phyloP scores from a whole-genome alignment of 805 yeast species.

The Torulaspora gathmanii region DNA sequence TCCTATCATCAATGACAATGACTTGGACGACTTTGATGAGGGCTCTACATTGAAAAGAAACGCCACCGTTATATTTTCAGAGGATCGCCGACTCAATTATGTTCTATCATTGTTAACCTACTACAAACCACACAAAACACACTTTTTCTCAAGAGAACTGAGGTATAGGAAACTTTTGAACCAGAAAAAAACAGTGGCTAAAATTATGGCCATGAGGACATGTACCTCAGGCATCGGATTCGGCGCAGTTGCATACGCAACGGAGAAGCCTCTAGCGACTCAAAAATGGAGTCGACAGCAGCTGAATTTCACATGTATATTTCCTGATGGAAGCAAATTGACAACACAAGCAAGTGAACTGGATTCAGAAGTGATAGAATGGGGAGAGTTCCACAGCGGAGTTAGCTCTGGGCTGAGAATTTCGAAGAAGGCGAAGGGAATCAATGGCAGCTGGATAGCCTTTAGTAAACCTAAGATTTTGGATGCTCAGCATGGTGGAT shows the following conservation, averaged over 20 bases:
- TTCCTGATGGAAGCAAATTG: slow-evolving; percentile 66
- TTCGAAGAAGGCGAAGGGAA: slow-evolving; percentile 58
- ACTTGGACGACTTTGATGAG: slow-evolving; percentile 19
- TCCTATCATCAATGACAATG: slow-evolving; percentile 8
- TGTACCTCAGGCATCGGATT: slow-evolving; percentile 43
- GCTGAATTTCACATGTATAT: slow-evolving; percentile 60
- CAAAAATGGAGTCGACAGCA: slow-evolving; percentile 79
- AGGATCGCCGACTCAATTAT: slow-evolving; percentile 76
- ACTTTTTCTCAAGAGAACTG: slow-evolving; percentile 35
- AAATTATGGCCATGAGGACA: slow-evolving; percentile 62
- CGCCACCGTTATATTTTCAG: slow-evolving; percentile 58
- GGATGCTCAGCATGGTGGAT: slow-evolving; percentile 89
- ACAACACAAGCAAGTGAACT: slow-evolving; percentile 52
- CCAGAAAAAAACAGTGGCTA: slow-evolving; percentile 54
- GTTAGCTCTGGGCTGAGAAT: slow-evolving; percentile 80
- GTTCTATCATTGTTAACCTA: slow-evolving; percentile 58
- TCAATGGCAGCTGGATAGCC: slow-evolving; percentile 81
- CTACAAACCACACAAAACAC: slow-evolving; percentile 23
- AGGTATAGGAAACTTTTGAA: slow-evolving; percentile 54
- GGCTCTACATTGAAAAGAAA: slow-evolving; percentile 21
- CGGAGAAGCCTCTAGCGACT: slow-evolving; percentile 69
- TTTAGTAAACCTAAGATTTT: slow-evolving; percentile 70
- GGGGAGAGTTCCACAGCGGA: slow-evolving; percentile 94
- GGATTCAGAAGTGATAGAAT: slow-evolving; percentile 48
- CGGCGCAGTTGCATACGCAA: slow-evolving; percentile 30